These are phyloP conservation scores for Cutaneotrichosporon dermatis DNA, from an alignment of 1,284 basidiomycete species.

Conservation along the genomic window DNA sequence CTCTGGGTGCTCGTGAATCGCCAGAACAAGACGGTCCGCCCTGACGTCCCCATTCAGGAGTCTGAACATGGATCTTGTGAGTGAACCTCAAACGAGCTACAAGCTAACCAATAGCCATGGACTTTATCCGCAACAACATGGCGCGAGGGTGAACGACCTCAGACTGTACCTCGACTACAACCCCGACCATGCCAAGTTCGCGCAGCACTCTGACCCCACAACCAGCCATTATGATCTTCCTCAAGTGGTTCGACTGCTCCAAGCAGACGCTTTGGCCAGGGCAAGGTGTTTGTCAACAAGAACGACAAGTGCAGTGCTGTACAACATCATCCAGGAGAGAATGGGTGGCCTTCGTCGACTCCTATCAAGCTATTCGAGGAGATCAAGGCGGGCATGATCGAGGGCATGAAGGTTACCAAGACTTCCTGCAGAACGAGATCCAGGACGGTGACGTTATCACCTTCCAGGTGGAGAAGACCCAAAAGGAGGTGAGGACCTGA, in stretches of 20 bases:
- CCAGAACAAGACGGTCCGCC: slow-evolving; percentile 98
- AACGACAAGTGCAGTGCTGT: slow-evolving; percentile 87
- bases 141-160: slow-evolving; percentile 88
- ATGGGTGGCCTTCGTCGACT: slow-evolving; percentile 97
- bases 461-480: slow-evolving; percentile 94
- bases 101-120: slow-evolving; percentile 64
- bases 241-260: slow-evolving; percentile 97
- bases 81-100: slow-evolving; percentile 28
- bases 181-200: slow-evolving; percentile 68
- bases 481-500: slow-evolving; percentile 93
- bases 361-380: slow-evolving; percentile 97
- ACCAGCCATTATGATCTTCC: slow-evolving; percentile 92
- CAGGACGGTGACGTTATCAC: slow-evolving; percentile 99
- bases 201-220: slow-evolving; percentile 56
- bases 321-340: slow-evolving; percentile 81
- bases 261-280: slow-evolving; percentile 82
- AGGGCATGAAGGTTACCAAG: slow-evolving; percentile 91
- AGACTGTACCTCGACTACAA: slow-evolving; percentile 92
- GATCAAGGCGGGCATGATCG: slow-evolving; percentile 99
- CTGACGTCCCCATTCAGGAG: slow-evolving; percentile 93
- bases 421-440: slow-evolving; percentile 98
- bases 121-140: slow-evolving; percentile 96
- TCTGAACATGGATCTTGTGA: slow-evolving; percentile 82
- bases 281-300: slow-evolving; percentile 84
- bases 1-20: slow-evolving; percentile 98